These are phyloP conservation scores for Nitzschia sp. DNA, from an alignment of 108 stramenopile genomes.

Conservation along the genomic window DNA sequence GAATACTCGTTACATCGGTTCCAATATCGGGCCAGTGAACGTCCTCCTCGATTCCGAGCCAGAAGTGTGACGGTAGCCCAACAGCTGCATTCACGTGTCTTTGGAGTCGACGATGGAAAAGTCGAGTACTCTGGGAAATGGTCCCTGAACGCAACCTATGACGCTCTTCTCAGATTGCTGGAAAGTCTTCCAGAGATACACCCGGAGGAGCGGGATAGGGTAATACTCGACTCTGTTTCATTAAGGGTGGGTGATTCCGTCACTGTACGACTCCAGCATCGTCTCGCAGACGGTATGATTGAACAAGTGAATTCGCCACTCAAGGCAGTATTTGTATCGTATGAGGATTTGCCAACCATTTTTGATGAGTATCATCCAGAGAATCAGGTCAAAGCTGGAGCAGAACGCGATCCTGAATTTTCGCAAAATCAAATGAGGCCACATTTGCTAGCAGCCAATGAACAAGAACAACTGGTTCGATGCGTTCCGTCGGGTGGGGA, in stretches of 20 bases:
- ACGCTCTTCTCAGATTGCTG: constrained; percentile 37
- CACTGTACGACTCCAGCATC: constrained; percentile 40
- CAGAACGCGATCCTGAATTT: not conserved
- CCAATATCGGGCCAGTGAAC: constrained; percentile 44
- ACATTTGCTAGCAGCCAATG: too few species aligned
- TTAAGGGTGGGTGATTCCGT: constrained; percentile 42
- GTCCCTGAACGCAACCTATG: constrained; percentile 38
- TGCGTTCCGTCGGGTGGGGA: constrained; percentile 1
- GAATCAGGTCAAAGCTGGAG: constrained; percentile 15
- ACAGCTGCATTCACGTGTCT: not conserved
- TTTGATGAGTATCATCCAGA: constrained; percentile 61
- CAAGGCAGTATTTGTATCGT: constrained; percentile 46
- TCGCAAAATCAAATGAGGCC: not conserved
- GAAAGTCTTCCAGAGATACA: constrained; percentile 35
- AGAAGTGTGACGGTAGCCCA: constrained; percentile 25
- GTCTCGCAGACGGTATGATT: constrained; percentile 44
- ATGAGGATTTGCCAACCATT: constrained; percentile 55
- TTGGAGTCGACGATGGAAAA: constrained; percentile 37
- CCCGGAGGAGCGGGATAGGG: constrained; percentile 29
- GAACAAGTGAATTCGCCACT: constrained; percentile 38
- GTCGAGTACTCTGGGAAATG: constrained; percentile 30
- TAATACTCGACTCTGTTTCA: constrained; percentile 27
- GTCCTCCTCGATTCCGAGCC: constrained; percentile 38
- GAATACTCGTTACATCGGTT: constrained; percentile 69
- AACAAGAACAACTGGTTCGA: not conserved